Percentiles rank a stretch among this genome's conserved stretches.
These are phyloP conservation scores for Achlya hypogyna DNA, from an alignment of 352 stramenopile species.

Conservation along the genomic window DNA sequence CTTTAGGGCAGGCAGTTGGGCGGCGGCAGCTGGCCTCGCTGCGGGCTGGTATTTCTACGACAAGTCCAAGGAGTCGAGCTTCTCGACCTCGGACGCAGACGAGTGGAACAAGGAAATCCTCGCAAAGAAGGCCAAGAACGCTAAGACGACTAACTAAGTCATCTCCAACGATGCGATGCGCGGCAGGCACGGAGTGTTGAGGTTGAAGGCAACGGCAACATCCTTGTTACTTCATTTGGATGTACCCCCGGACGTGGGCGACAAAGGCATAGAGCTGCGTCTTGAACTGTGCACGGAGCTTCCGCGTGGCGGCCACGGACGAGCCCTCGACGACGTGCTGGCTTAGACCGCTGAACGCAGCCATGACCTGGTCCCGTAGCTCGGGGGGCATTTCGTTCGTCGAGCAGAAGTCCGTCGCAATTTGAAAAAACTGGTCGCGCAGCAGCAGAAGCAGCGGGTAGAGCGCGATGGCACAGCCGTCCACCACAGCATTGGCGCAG, in stretches of 20 bases:
- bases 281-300: slow-evolving; percentile 69
- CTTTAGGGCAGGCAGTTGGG: background rate
- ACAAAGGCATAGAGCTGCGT: slow-evolving; percentile 75
- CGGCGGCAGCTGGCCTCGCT: background rate
- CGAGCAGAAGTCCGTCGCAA: slow-evolving; percentile 55
- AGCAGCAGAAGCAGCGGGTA: slow-evolving; percentile 79
- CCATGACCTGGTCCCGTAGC: slow-evolving; percentile 43
- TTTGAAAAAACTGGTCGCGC: slow-evolving; percentile 49
- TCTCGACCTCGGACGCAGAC: background rate
- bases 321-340: slow-evolving; percentile 57
- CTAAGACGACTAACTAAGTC: background rate
- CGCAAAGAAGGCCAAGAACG: background rate
- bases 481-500: slow-evolving; percentile 62
- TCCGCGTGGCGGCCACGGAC: slow-evolving; percentile 51
- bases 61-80: background rate
- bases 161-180: too few species aligned
- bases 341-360: slow-evolving; percentile 54
- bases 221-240: slow-evolving; percentile 74
- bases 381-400: slow-evolving; percentile 34
- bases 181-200: too few species aligned
- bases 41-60: background rate
- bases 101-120: background rate
- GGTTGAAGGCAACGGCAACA: background rate
- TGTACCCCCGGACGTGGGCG: slow-evolving; percentile 67
- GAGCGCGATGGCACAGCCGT: slow-evolving; percentile 53